These are phyloP conservation scores for Ustilago shanxiensis DNA, from an alignment of 1,284 basidiomycete species.

Conservation along the genomic window DNA sequence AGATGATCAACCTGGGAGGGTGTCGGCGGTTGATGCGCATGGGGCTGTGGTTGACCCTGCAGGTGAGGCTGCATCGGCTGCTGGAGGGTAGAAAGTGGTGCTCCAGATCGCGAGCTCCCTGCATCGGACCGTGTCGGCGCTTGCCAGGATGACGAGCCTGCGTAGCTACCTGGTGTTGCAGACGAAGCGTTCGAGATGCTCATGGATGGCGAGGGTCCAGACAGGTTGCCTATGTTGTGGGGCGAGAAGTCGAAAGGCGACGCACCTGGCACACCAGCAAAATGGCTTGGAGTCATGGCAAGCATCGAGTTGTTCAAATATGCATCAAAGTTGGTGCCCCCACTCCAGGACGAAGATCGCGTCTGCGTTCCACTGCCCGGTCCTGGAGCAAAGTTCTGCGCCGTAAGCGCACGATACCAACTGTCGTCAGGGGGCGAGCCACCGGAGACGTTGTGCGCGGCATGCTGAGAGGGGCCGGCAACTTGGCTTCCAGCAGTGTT, in stretches of 20 bases:
- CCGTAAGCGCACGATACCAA: conserved; percentile 38
- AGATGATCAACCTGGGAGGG: conserved; percentile 18
- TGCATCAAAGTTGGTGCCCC: conserved; percentile 39
- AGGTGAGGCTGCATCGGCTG: conserved; percentile 8
- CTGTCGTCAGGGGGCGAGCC: conserved; percentile 28
- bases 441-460: conserved; percentile 3
- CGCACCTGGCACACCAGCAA: conserved; percentile 23
- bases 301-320: conserved; percentile 46
- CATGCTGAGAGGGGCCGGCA: conserved; percentile 15
- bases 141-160: conserved; percentile 39
- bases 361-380: conserved; percentile 24
- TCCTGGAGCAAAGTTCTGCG: conserved; percentile 23
- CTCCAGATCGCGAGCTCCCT: conserved; percentile 19
- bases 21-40: conserved; percentile 8
- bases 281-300: conserved; percentile 36
- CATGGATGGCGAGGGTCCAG: conserved; percentile 28
- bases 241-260: conserved; percentile 43
- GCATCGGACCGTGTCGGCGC: conserved; percentile 22
- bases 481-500: conserved; percentile 10
- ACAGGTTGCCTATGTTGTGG: conserved; percentile 20
- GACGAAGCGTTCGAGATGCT: conserved; percentile 30
- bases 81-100: conserved; percentile 19
- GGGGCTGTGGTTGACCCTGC: conserved; percentile 6
- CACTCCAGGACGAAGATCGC: conserved; percentile 38
- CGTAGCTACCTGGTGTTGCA: conserved; percentile 36